Conservation (phyloP, 2,329 filamentous ascomycete species). For the Pyricularia sp. region DNA sequence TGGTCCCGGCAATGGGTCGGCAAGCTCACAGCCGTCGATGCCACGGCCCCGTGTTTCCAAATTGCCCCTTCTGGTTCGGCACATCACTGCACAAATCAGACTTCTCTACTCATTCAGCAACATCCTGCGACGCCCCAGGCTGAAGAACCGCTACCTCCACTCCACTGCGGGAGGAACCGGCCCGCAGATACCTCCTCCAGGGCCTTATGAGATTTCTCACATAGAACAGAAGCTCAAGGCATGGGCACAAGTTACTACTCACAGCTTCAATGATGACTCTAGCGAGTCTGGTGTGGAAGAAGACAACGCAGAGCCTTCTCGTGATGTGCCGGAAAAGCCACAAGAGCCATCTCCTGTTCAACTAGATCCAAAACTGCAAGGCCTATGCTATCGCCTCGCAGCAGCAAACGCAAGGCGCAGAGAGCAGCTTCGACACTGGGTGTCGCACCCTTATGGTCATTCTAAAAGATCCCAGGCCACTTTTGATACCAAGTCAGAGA, state of each 20-base stretch:
- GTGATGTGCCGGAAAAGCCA: too few species aligned
- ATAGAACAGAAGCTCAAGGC: not conserved
- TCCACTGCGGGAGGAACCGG: not conserved
- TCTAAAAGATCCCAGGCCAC: not conserved
- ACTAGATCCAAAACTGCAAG: not conserved
- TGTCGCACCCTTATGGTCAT: not conserved
- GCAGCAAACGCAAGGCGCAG: constrained; percentile 2
- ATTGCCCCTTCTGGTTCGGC: not conserved
- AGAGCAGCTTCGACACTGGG: constrained; percentile 5
- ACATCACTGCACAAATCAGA: not conserved
- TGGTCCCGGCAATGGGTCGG: not conserved
- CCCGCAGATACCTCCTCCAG: not conserved
- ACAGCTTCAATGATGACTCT: not conserved
- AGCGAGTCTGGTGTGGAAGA: not conserved
- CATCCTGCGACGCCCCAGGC: not conserved
- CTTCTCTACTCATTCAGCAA: not conserved
- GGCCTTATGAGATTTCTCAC: constrained; percentile 1
- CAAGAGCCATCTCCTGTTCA: not conserved
- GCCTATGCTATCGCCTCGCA: not conserved
- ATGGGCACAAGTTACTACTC: not conserved
- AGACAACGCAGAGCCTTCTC: not conserved
- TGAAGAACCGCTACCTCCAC: not conserved
- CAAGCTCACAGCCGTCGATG: not conserved
- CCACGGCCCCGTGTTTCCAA: not conserved
- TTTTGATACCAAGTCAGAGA: not conserved